Evolutionary conservation across 371 early-diverging fungal species (phyloP), one percentile per base, ranked within the genome.

Genomic region (Lichtheimia hyalospora): DNA sequence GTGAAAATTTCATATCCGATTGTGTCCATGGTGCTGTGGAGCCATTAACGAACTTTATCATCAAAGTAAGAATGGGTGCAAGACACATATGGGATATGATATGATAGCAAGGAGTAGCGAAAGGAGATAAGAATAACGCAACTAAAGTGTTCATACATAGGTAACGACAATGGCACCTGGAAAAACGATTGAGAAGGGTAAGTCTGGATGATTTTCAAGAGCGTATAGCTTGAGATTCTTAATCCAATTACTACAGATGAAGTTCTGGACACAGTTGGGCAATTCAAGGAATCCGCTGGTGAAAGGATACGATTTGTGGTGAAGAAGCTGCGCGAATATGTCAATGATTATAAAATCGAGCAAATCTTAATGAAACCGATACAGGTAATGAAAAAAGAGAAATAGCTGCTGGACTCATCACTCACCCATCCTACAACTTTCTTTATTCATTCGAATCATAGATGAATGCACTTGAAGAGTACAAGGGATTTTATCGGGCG

Each of bases 281-380:
- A 68, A 5, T 91, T 92, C 60, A 82, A 79, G 62, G 84, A 87
- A 41, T 63, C 84, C 3, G 67, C 82, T 8, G 63, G 76, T 16
- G 79, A 79, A 39, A 60, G 84, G 53, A 72, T 93, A 43, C 78
- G 67, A 10, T 77, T 74, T 57, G 77, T 87, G 4, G 77, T 81
- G 15, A 58, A 55, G 28, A 87, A 86, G 57, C 70, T 93, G 64
- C 74, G 83, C 21, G 84, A 85, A 60, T 92, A 92, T 70, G 62
- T 93, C 40, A 87, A 88, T 28, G 92, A 93, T 68, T 63, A 71
- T 41, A 87, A 86, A 64, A 92, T 92, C 50, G 90, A 92, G 68
- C 75, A 73, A 28, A 87, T 91, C 20, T 73, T 93, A 54, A 77
- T 90, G 57, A 78, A 83, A 16, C 88, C 89, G 23, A 87, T 91